Evolutionary conservation across 1,284 basidiomycete genomes (phyloP).

Genomic region (Fomitiporia mediterranea): DNA sequence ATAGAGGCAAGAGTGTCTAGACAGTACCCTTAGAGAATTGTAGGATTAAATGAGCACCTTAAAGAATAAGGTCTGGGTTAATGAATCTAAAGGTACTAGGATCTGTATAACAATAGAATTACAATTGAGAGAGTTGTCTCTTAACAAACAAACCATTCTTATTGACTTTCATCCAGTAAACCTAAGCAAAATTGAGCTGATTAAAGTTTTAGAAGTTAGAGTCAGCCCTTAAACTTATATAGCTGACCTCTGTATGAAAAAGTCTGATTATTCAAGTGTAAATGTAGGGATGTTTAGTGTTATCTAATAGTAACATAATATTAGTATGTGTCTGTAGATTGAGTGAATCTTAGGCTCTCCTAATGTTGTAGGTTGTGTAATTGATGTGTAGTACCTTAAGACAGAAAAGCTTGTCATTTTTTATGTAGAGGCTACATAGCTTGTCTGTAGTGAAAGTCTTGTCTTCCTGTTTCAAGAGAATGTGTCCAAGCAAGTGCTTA

Average conservation of each 20-base stretch:
- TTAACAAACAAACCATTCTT: neutral
- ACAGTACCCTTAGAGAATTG: constrained; percentile 26
- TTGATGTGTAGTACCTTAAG: constrained; percentile 33
- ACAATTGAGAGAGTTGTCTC: constrained; percentile 23
- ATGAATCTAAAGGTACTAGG: constrained; percentile 17
- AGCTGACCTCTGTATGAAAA: constrained; percentile 18
- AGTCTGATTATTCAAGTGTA: constrained; percentile 24
- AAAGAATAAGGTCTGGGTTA: constrained; percentile 14
- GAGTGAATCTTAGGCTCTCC: constrained; percentile 35
- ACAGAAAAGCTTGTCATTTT: constrained; percentile 28
- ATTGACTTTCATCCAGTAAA: constrained; percentile 31
- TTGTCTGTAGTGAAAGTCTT: constrained; percentile 20
- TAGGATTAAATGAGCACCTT: constrained; percentile 14
- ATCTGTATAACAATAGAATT: constrained; percentile 8
- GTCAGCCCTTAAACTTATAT: neutral
- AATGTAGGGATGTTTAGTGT: constrained; percentile 22
- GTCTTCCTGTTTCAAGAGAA: constrained; percentile 21
- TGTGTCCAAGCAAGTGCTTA: constrained; percentile 25
- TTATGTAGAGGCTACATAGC: constrained; percentile 20
- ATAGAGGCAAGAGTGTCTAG: constrained; percentile 24
- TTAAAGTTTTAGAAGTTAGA: neutral
- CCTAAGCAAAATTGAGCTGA: constrained; percentile 34
- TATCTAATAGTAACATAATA: constrained; percentile 32
- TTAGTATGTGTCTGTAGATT: constrained; percentile 32
- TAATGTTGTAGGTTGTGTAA: constrained; percentile 42